Base-by-base conservation (phyloP, 345 rosid genomes). In the Eucalyptus lansdowneana region DNA sequence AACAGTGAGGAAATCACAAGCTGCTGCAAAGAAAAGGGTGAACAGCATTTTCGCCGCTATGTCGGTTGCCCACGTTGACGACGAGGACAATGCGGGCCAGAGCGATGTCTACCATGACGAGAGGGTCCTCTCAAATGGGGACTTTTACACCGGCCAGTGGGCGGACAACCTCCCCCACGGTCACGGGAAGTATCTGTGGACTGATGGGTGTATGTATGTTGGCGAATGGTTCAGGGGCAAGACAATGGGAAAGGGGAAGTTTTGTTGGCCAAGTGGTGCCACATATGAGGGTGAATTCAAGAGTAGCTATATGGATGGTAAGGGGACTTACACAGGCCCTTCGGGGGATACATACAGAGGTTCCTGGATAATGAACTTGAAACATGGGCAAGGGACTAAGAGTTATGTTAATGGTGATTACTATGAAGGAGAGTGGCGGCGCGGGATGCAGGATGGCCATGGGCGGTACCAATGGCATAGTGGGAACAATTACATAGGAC, bases 251-350 rank as follows among this genome's bases (percentile, higher is more conserved):
- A 95, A 93, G 50, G 99, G 99, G 25, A 96, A 93, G 89, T 98
- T 97, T 80, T 93, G 97, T 50, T 97, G 99, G 99, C 99, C 99
- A 3, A 95, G 95, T 45, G 99, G 99, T 31, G 98, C 99, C 47
- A 96, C 97, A 17, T 98, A 98, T 87, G 98, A 98, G 92, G 99
- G 99, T 16, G 99, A 98, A 47, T 98, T 98, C 95, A 97, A 95
- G 90, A 92, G 90, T 88, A 98, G 97, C 8, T 97, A 91, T 87
- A 96, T 98, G 98, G 98, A 98, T 91, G 99, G 99, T 9, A 94
- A 94, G 56, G 99, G 99, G 87, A 96, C 99, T 51, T 98, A 95
- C 53, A 95, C 96, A 2, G 97, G 96, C 24, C 92, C 95, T 6
- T 88, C 93, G 16, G 99, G 99, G 12, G 96, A 94, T 80, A 93